Conservation (phyloP, 768 basidiomycete species). For the Mycena metata region DNA sequence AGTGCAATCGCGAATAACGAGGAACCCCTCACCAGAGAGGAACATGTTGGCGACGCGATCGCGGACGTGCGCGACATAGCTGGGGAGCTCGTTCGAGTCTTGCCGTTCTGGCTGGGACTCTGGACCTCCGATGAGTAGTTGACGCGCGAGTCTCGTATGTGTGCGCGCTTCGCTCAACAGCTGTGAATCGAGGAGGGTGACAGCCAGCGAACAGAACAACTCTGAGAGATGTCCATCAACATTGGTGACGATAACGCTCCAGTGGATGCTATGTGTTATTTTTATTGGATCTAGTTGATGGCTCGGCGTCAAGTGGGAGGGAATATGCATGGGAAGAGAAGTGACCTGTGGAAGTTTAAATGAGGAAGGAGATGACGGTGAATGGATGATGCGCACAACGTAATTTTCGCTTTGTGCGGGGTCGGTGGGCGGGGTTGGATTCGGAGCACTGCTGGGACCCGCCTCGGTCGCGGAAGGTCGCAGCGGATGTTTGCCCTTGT, state of each 20-base stretch:
- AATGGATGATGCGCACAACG: constrained; percentile 24
- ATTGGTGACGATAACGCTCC: constrained; percentile 85
- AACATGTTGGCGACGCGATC: constrained; percentile 90
- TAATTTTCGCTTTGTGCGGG: constrained; percentile 34
- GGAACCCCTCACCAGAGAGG: constrained; percentile 50
- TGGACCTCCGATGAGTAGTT: constrained; percentile 67
- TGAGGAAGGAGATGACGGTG: not conserved
- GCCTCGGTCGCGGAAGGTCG: constrained; percentile 19
- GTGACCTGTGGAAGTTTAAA: constrained; percentile 53
- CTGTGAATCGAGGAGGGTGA: constrained; percentile 83
- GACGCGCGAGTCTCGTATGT: constrained; percentile 80
- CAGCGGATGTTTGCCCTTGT: constrained; percentile 27
- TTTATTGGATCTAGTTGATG: constrained; percentile 83
- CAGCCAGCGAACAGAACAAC: constrained; percentile 90
- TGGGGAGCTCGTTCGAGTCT: constrained; percentile 84
- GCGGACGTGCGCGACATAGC: constrained; percentile 89
- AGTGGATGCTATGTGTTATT: constrained; percentile 84
- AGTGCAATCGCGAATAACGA: no score
- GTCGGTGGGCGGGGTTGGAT: constrained; percentile 17
- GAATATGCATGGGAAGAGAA: constrained; percentile 71
- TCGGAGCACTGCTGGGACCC: constrained; percentile 9
- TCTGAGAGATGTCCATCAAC: constrained; percentile 94
- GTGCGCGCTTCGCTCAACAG: constrained; percentile 82
- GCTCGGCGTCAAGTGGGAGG: constrained; percentile 73
- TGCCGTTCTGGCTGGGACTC: constrained; percentile 51